These are phyloP conservation scores for Xylaria sp. DNA, from an alignment of 2,329 filamentous ascomycete species.

Conservation along the genomic window DNA sequence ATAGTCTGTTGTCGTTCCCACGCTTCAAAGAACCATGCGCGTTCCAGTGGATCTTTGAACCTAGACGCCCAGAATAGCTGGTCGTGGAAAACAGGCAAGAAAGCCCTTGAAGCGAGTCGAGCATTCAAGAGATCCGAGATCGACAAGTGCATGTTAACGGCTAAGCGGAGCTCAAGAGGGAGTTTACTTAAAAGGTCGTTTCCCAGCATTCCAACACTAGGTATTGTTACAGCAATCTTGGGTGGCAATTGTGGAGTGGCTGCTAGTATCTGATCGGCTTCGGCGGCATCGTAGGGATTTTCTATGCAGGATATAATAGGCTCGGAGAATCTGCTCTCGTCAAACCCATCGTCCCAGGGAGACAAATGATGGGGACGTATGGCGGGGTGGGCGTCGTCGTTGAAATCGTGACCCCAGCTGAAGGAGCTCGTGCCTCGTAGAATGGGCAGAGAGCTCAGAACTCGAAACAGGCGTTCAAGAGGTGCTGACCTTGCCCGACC, in stretches of 20 bases:
- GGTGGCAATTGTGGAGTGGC: background rate
- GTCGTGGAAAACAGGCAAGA: background rate
- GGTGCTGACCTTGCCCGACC: background rate
- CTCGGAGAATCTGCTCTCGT: too few species aligned
- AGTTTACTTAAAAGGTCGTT: background rate
- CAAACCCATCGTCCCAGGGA: background rate
- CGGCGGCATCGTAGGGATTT: background rate
- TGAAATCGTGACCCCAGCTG: background rate
- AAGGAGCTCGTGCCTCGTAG: too few species aligned
- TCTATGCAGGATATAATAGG: background rate
- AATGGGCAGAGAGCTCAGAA: background rate
- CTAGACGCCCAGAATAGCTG: conserved; percentile 8
- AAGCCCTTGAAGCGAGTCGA: background rate
- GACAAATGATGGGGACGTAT: too few species aligned
- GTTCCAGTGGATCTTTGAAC: background rate
- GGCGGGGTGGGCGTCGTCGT: background rate
- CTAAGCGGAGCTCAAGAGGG: background rate
- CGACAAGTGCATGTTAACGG: background rate
- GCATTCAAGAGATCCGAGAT: background rate
- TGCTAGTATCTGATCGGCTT: background rate
- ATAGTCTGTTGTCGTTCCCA: background rate
- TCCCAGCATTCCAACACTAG: background rate
- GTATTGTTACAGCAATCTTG: background rate
- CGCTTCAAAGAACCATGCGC: conserved; percentile 5
- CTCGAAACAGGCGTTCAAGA: background rate